Percentiles rank a stretch among this genome's conserved stretches.
Conservation (phyloP, 495 filamentous ascomycete species). For the Recurvomyces mirabilis region DNA sequence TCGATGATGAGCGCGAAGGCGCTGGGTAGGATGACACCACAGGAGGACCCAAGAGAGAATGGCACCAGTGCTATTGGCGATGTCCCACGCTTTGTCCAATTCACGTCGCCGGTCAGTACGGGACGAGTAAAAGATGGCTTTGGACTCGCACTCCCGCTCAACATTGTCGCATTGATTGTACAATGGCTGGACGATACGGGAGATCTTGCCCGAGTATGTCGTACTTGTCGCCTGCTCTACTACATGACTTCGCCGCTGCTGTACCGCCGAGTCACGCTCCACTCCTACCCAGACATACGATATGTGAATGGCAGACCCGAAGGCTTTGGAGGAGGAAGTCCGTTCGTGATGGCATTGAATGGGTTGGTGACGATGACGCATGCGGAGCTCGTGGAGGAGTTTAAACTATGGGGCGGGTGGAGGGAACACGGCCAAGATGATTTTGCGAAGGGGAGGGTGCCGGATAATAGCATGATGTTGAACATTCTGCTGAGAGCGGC, state of each 20-base stretch:
- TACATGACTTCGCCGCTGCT: conserved; percentile 55
- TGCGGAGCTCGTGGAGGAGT: conserved; percentile 41
- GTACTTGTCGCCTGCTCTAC: conserved; percentile 51
- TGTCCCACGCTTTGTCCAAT: conserved; percentile 13
- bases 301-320: conserved; percentile 48
- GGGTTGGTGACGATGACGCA: conserved; percentile 46
- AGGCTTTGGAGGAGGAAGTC: conserved; percentile 49
- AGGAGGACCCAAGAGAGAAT: no score
- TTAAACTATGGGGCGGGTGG: conserved; percentile 47
- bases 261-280: conserved; percentile 45
- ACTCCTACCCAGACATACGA: conserved; percentile 49
- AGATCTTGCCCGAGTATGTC: conserved; percentile 47
- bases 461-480: conserved; percentile 54
- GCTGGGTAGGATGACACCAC: no score
- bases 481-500: conserved; percentile 48
- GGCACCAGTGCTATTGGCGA: no score
- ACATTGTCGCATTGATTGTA: conserved; percentile 47
- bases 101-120: conserved; percentile 15
- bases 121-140: no score
- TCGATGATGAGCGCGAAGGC: no score
- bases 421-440: conserved; percentile 47
- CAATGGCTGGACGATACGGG: conserved; percentile 44
- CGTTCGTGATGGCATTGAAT: conserved; percentile 53
- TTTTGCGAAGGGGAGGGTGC: conserved; percentile 46
- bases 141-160: conserved; percentile 50